Conservation (phyloP, 352 stramenopile genomes). For the Thraustochytrium striatum region DNA sequence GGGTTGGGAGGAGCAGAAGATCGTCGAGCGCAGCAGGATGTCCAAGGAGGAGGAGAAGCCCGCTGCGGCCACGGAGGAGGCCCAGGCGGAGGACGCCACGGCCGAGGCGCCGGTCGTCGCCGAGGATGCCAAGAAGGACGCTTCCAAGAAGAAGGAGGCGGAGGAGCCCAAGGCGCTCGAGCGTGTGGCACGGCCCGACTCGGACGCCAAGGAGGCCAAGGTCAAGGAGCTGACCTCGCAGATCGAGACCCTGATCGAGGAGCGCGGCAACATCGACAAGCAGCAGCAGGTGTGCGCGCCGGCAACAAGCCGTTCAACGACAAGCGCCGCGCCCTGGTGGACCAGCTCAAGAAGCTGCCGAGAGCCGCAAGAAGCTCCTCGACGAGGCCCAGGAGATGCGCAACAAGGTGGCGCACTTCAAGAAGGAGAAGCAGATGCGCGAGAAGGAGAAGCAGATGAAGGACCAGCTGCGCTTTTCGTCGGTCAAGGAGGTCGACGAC, state of each 20-base stretch:
- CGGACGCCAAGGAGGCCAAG: constrained; percentile 21
- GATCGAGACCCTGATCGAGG: constrained; percentile 30
- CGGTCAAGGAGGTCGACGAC: constrained; percentile 5
- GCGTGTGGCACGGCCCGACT: constrained; percentile 5
- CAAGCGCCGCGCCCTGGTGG: constrained; percentile 10
- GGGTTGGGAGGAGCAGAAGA: too few relatives aligned
- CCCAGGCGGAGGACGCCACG: too few relatives aligned
- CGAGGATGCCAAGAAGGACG: too few relatives aligned
- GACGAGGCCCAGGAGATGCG: constrained; percentile 6
- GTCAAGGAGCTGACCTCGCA: constrained; percentile 14
- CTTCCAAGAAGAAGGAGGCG: too few relatives aligned
- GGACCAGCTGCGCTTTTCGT: constrained; percentile 12
- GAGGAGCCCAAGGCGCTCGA: neutral
- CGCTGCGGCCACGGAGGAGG: too few relatives aligned
- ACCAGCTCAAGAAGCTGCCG: constrained; percentile 22
- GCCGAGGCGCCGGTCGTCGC: too few relatives aligned
- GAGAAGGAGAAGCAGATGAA: constrained; percentile 20
- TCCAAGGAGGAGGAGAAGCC: too few relatives aligned
- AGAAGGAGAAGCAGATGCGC: constrained; percentile 13
- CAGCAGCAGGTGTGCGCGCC: constrained; percentile 14
- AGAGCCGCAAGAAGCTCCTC: constrained; percentile 4
- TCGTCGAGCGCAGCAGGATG: too few relatives aligned
- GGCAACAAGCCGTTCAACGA: constrained; percentile 44
- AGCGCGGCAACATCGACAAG: constrained; percentile 24
- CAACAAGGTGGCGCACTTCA: constrained; percentile 9